Percentiles rank a stretch among this genome's conserved stretches.
Conservation (phyloP, 371 early-diverging fungal species). For the Circinella umbellata region DNA sequence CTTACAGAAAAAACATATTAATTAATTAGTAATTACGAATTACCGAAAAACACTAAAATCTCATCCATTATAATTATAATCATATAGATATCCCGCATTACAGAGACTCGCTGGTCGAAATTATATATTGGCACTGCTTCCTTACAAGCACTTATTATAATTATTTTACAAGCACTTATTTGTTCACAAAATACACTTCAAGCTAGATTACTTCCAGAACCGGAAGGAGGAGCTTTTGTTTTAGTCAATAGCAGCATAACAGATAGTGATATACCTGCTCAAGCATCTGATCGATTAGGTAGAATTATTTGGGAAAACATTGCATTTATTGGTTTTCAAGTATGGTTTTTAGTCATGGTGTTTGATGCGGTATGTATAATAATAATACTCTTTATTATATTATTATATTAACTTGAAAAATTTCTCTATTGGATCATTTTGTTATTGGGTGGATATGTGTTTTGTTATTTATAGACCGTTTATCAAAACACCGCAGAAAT, state of each 20-base stretch:
- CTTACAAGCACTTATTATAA: conserved; percentile 37
- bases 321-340: conserved; percentile 46
- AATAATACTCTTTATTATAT: not conserved
- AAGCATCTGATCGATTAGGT: conserved; percentile 37
- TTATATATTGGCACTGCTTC: conserved; percentile 38
- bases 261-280: conserved; percentile 22
- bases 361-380: conserved; percentile 49
- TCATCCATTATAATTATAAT: not conserved
- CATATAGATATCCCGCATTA: conserved; percentile 37
- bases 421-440: not conserved
- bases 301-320: conserved; percentile 49
- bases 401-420: not conserved
- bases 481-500: conserved; percentile 53
- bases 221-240: conserved; percentile 7
- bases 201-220: conserved; percentile 23
- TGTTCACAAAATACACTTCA: conserved; percentile 38
- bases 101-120: conserved; percentile 48
- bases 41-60: not conserved
- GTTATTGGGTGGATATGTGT: too few species aligned
- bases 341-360: conserved; percentile 47
- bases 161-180: conserved; percentile 33
- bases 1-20: too few species aligned
- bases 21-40: not conserved
- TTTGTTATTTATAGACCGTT: conserved; percentile 33
- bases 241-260: conserved; percentile 13